These are phyloP conservation scores for Cyclotella choctawhatcheeana DNA, from an alignment of 108 stramenopile genomes.

Conservation along the genomic window DNA sequence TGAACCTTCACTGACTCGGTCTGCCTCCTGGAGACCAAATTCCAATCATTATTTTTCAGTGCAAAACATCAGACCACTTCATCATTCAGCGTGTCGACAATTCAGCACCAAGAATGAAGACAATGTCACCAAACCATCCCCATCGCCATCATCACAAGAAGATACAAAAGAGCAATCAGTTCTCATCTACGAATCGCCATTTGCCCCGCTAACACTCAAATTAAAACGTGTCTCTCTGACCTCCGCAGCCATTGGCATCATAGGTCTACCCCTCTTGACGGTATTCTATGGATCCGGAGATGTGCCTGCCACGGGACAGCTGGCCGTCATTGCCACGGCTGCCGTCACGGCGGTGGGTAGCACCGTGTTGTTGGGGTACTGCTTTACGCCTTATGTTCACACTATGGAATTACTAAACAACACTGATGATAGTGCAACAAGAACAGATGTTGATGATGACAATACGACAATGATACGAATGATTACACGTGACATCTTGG, in stretches of 20 bases:
- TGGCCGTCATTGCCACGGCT: constrained; percentile 72
- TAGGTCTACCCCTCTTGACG: constrained; percentile 73
- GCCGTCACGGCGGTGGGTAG: constrained; percentile 68
- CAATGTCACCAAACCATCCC: too few relatives aligned
- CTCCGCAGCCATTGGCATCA: constrained; percentile 64
- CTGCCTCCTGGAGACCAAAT: too few relatives aligned
- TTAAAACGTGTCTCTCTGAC: constrained; percentile 80
- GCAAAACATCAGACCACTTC: too few relatives aligned
- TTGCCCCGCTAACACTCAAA: constrained; percentile 69
- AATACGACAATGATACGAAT: too few relatives aligned
- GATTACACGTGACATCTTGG: constrained; percentile 70
- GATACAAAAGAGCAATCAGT: too few relatives aligned
- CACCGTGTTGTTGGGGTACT: constrained; percentile 79
- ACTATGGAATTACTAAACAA: constrained; percentile 47
- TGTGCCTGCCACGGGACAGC: constrained; percentile 65
- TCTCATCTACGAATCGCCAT: constrained; percentile 74
- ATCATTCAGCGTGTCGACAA: too few relatives aligned
- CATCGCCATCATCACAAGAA: too few relatives aligned
- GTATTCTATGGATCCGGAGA: constrained; percentile 52
- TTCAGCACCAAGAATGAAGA: too few relatives aligned
- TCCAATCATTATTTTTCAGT: too few relatives aligned
- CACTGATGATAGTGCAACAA: constrained; percentile 4
- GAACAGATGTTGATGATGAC: too few relatives aligned
- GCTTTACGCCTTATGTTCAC: constrained; percentile 84
- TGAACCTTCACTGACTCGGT: too few relatives aligned